Conservation (phyloP, 2,329 filamentous ascomycete species). For the Lecanicillium sp. region DNA sequence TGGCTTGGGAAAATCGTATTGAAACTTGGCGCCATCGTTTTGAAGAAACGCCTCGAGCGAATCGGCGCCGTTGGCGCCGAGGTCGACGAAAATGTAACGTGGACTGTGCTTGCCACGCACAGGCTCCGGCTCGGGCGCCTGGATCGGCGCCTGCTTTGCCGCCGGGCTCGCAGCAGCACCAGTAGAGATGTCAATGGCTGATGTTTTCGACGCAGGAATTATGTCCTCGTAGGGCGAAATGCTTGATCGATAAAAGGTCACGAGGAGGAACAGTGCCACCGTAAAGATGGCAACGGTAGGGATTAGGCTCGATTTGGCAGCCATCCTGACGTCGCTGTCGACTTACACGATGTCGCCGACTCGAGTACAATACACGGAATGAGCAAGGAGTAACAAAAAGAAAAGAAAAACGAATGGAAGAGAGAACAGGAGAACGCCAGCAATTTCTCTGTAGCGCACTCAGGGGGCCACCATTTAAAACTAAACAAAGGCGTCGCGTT, state of each 20-base stretch:
- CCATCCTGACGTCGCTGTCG: background rate
- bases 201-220: background rate
- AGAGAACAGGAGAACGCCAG: no score
- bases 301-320: background rate
- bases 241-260: conserved; percentile 3
- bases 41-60: conserved; percentile 8
- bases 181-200: background rate
- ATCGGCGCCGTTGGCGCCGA: conserved; percentile 7
- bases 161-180: background rate
- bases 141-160: background rate
- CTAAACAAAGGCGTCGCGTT: no score
- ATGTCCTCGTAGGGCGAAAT: background rate
- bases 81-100: conserved; percentile 7
- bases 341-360: no score
- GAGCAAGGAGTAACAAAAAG: no score
- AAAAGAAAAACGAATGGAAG: no score
- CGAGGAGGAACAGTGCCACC: background rate
- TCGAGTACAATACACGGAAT: no score
- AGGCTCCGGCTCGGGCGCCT: no score
- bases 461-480: no score
- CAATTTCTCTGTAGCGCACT: no score
- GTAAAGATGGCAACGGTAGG: conserved; percentile 1
- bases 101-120: background rate
- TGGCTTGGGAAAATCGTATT: conserved; percentile 5
- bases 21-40: conserved; percentile 4